Conservation (phyloP, 2,329 filamentous ascomycete species). For the Trichoderma asperellum region DNA sequence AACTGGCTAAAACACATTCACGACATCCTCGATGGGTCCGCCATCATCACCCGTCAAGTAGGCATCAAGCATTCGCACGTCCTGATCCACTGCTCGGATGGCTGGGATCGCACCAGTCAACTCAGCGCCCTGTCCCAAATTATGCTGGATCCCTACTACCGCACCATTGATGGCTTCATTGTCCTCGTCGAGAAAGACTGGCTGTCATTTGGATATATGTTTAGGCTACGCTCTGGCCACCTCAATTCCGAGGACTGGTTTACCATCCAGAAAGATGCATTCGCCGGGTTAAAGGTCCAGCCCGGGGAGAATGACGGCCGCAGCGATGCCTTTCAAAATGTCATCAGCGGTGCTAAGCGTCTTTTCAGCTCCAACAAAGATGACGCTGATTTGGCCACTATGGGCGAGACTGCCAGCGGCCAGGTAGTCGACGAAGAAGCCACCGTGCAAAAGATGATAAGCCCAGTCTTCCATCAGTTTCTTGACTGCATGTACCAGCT, state of each 20-base stretch:
- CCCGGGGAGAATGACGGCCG: slow-evolving; percentile 65
- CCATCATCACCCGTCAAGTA: slow-evolving; percentile 82
- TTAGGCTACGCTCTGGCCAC: slow-evolving; percentile 86
- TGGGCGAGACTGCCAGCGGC: slow-evolving; percentile 46
- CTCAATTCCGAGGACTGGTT: slow-evolving; percentile 96
- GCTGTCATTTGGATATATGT: slow-evolving; percentile 98
- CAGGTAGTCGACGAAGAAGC: slow-evolving; percentile 60
- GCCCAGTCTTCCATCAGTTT: slow-evolving; percentile 97
- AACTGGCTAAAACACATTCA: slow-evolving; percentile 90
- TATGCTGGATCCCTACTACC: slow-evolving; percentile 93
- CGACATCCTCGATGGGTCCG: slow-evolving; percentile 80
- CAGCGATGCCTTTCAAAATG: slow-evolving; percentile 81
- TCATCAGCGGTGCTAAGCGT: slow-evolving; percentile 84
- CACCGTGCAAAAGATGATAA: slow-evolving; percentile 87
- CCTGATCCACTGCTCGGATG: slow-evolving; percentile 96
- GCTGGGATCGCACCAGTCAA: slow-evolving; percentile 97
- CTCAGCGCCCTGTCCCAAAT: slow-evolving; percentile 89
- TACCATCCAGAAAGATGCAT: slow-evolving; percentile 77
- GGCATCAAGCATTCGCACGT: slow-evolving; percentile 94
- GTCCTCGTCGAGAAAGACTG: slow-evolving; percentile 96
- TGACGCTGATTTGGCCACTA: slow-evolving; percentile 63
- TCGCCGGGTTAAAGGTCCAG: slow-evolving; percentile 65
- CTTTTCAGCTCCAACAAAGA: slow-evolving; percentile 75
- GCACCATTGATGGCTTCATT: slow-evolving; percentile 93
- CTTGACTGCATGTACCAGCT: slow-evolving; percentile 93